phyloP scores from a whole-genome alignment of 2,329 filamentous ascomycete genomes.

The Cercospora sp. region DNA sequence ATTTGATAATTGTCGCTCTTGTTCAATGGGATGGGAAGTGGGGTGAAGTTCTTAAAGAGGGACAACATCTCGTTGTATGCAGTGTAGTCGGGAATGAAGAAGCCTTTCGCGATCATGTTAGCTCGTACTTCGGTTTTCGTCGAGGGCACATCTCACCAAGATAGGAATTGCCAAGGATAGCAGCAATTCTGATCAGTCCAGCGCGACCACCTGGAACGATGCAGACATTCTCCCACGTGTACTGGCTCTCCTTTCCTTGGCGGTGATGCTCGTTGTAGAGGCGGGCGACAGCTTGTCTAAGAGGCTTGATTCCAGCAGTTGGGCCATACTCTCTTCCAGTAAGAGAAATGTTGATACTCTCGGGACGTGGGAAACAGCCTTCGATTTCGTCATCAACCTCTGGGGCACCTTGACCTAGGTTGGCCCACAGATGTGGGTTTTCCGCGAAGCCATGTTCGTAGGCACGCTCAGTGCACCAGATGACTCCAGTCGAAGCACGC shows the following conservation, averaged over 20 bases:
- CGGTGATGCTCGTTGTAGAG: constrained; percentile 94
- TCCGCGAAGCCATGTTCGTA: constrained; percentile 84
- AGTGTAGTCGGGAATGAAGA: constrained; percentile 70
- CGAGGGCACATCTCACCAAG: constrained; percentile 64
- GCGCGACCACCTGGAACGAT: constrained; percentile 93
- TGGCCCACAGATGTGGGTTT: constrained; percentile 81
- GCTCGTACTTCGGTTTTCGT: neutral
- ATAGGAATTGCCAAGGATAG: constrained; percentile 80
- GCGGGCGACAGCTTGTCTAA: constrained; percentile 83
- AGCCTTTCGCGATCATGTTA: constrained; percentile 49
- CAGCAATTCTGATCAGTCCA: constrained; percentile 90
- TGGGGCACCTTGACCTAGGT: constrained; percentile 89
- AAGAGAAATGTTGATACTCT: constrained; percentile 73
- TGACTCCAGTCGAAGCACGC: constrained; percentile 86
- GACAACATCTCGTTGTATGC: constrained; percentile 98
- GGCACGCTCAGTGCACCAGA: constrained; percentile 88
- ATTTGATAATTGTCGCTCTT: constrained; percentile 90
- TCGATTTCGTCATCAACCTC: constrained; percentile 85
- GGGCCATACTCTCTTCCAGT: constrained; percentile 85
- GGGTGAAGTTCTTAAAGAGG: constrained; percentile 89
- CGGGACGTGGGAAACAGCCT: constrained; percentile 82
- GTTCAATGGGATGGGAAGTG: constrained; percentile 80
- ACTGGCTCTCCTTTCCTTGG: constrained; percentile 81
- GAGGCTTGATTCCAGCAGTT: constrained; percentile 87
- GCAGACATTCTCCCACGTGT: constrained; percentile 96